Percentiles rank a stretch among this genome's conserved stretches.
Conservation (phyloP, 176 grass and related monocot genomes). For the Oryza australiensis region DNA sequence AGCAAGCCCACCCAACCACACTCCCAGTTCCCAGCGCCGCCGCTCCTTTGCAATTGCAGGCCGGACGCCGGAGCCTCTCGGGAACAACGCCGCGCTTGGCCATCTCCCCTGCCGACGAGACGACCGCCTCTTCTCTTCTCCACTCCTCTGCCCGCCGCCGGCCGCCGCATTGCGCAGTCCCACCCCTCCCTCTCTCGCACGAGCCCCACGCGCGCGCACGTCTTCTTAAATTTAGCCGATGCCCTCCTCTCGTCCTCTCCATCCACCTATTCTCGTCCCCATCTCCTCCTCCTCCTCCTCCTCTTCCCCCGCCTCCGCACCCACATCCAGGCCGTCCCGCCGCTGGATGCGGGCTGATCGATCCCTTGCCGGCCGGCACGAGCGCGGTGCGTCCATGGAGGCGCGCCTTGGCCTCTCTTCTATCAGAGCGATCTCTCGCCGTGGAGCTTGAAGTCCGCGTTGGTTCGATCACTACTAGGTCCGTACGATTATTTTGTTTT, state of each 20-base stretch:
- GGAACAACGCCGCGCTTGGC: not conserved
- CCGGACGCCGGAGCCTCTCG: not conserved
- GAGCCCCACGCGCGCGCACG: not conserved
- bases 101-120: not conserved
- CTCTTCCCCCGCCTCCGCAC: not conserved
- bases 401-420: not conserved
- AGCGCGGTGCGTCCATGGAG: not conserved
- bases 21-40: no score
- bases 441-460: not conserved
- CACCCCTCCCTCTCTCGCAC: not conserved
- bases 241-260: slow-evolving; percentile 9
- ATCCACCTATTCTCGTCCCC: slow-evolving; percentile 18
- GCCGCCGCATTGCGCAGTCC: not conserved
- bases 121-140: not conserved
- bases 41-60: no score
- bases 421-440: not conserved
- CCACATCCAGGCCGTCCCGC: not conserved
- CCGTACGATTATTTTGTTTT: not conserved
- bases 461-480: not conserved
- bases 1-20: not conserved
- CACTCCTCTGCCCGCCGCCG: not conserved
- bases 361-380: not conserved
- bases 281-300: not conserved
- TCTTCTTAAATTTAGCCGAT: slow-evolving; percentile 47
- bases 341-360: not conserved